These are phyloP conservation scores for Phyllosticta citriasiana DNA, from an alignment of 2,329 filamentous ascomycete genomes.

Conservation along the genomic window DNA sequence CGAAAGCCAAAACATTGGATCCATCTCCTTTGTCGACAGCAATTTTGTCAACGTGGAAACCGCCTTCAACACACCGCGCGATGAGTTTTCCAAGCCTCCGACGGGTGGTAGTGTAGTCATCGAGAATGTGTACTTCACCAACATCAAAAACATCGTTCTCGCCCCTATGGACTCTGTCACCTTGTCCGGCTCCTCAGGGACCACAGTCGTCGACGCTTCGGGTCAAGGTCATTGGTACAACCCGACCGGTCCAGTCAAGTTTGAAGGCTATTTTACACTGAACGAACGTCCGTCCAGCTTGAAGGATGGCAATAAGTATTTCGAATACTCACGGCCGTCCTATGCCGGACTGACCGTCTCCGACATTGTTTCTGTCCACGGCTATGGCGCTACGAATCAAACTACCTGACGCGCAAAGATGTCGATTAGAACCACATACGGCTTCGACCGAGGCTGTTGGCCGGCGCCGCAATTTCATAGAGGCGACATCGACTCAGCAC, in stretches of 20 bases:
- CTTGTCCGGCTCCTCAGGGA: slow-evolving; percentile 15
- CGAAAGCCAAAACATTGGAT: slow-evolving; percentile 40
- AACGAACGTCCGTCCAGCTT: slow-evolving; percentile 35
- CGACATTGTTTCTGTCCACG: slow-evolving; percentile 18
- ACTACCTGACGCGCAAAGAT: too few species aligned
- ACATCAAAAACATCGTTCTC: slow-evolving; percentile 29
- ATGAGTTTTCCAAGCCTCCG: slow-evolving; percentile 31
- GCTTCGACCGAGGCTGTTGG: too few species aligned
- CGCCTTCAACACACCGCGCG: slow-evolving; percentile 41
- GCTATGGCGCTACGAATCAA: slow-evolving; percentile 43
- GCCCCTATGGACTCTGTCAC: slow-evolving; percentile 17
- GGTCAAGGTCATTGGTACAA: slow-evolving; percentile 24
- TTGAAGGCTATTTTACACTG: slow-evolving; percentile 35
- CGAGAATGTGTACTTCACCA: slow-evolving; percentile 51
- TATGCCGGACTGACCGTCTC: slow-evolving; percentile 46
- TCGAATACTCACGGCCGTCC: slow-evolving; percentile 40
- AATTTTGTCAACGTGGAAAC: slow-evolving; percentile 39
- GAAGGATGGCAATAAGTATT: slow-evolving; percentile 39
- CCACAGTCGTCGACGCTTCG: slow-evolving; percentile 20
- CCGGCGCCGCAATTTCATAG: too few species aligned
- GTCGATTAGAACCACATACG: too few species aligned
- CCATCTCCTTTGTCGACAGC: slow-evolving; percentile 48
- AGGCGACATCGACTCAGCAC: too few species aligned
- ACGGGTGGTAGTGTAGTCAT: slow-evolving; percentile 43
- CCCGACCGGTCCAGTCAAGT: slow-evolving; percentile 30